Base-by-base conservation (phyloP, 129 eudicot genomes). In the Scalesia atractyloides region DNA sequence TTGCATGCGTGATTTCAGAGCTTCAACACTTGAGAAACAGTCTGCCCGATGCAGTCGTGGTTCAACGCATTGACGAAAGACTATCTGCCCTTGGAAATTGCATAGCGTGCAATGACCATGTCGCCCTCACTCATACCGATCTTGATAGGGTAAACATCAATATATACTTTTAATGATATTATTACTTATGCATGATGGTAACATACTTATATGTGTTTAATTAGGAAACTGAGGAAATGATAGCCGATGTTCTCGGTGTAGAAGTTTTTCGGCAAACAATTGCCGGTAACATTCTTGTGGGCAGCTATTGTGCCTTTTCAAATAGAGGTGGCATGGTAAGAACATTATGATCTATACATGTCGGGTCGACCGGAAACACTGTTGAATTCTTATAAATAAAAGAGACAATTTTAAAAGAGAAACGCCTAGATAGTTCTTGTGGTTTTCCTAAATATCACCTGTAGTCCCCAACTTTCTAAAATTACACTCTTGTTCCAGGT, bases 81-180 rank as follows among this genome's bases (percentile, higher is more conserved):
- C 72, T 90, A 68, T 88, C 97, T 64, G 98, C 98, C 44, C 86
- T 90, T 30, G 98, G 97, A 16, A 94, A 94, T 78, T 94, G 97
- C 88, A 88, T 94, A 70, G 89, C 98, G 16, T 94, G 98, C 86
- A 94, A 94, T 88, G 98, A 94, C 74, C 95, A 94, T 83, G 98
- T 94, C 81, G 96, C 98, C 70, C 93, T 94, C 73, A 80, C 96
- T 17, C 96, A 90, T 73, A 85, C 92, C 70, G 97, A 94, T 84
- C 97, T 94, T 66, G 98, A 94, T 74, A 84, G 78, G 83, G 98
- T 94, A 84, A 66, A 64, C 51, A 74, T 34, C 50, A 5, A 15
- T 63, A 4, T 48, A 41, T 37, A 14, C 43, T 8, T 13, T 5
- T 11, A 66, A 10, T 26, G 13, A 16, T 18, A 52, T 47, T 67